Percentiles rank a stretch among this genome's conserved stretches.
phyloP scores from a whole-genome alignment of 139 green algal genomes.

The Picochlorum sp. region DNA sequence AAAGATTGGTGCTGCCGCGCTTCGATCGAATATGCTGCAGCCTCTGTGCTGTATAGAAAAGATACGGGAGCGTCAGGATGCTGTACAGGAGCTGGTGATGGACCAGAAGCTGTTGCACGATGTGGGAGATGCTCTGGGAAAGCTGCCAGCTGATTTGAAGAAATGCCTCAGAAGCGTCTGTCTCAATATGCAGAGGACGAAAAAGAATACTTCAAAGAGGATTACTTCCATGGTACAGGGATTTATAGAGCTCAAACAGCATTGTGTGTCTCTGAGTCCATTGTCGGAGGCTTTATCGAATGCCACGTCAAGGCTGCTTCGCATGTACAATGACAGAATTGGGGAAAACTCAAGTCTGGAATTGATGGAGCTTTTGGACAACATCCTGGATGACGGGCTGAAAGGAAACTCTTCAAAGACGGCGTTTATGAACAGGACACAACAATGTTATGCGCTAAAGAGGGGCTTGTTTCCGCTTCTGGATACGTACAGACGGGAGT shows the following conservation, averaged over 20 bases:
- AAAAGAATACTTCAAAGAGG: slow-evolving; percentile 7
- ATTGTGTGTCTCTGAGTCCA: slow-evolving; percentile 25
- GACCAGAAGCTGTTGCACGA: slow-evolving; percentile 10
- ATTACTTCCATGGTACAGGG: slow-evolving; percentile 30
- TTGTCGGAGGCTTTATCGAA: slow-evolving; percentile 22
- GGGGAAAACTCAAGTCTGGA: too few species aligned
- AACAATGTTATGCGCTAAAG: slow-evolving; percentile 66
- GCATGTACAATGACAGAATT: too few species aligned
- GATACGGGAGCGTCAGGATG: slow-evolving; percentile 46
- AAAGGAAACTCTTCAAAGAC: too few species aligned
- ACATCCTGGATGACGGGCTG: slow-evolving; percentile 48
- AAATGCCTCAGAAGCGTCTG: slow-evolving; percentile 34
- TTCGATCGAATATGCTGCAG: slow-evolving; percentile 76
- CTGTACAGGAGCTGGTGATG: slow-evolving; percentile 34
- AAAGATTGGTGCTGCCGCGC: slow-evolving; percentile 36
- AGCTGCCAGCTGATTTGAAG: slow-evolving; percentile 48
- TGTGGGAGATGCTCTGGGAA: slow-evolving; percentile 12
- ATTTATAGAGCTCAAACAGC: slow-evolving; percentile 41
- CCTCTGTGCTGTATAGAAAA: slow-evolving; percentile 63
- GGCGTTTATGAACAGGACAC: slow-evolving; percentile 48
- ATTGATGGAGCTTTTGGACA: too few species aligned
- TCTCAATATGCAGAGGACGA: neutral
- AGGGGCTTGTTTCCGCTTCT: slow-evolving; percentile 54
- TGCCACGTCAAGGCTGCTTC: too few species aligned
- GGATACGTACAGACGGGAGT: slow-evolving; percentile 61